Base-by-base conservation (phyloP, 306 rosid genomes). In the Prunus mira region DNA sequence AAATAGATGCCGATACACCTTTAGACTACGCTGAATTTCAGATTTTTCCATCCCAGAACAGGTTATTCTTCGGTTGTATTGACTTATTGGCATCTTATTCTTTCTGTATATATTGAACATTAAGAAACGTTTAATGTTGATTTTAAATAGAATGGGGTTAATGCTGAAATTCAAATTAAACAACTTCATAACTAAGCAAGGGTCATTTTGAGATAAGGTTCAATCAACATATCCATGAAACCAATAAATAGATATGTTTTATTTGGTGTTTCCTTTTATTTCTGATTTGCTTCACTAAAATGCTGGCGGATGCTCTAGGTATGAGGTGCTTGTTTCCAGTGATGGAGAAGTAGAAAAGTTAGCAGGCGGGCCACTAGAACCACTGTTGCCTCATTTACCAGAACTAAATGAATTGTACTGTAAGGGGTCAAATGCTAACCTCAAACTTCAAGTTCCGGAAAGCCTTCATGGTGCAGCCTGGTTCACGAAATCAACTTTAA, bases 401-500 rank as follows among this genome's bases (percentile, higher is more conserved):
- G 79, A 79, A 83, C 79, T 89, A 68, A 87, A 75, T 70, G 89
- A 87, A 77, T 72, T 90, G 56, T 69, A 76, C 71, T 83, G 85
- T 24, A 85, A 83, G 71, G 97, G 93, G 72, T 80, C 79, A 74
- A 86, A 87, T 86, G 82, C 91, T 54, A 79, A 80, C 75, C 82
- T 84, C 71, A 91, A 83, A 70, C 91, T 95, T 64, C 72, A 79
- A 74, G 84, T 81, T 32, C 95, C 90, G 3, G 88, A 81, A 84
- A 81, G 81, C 73, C 77, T 82, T 82, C 85, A 51, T 60, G 84
- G 82, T 79, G 84, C 83, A 75, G 84, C 88, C 64, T 95, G 97
- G 97, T 92, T 95, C 85, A 86, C 97, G 67, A 95, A 89, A 88
- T 81, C 87, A 66, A 89, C 91, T 76, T 71, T 95, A 50, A 89